These are phyloP conservation scores for Schizochytrium sp. DNA, from an alignment of 108 stramenopile genomes.

Conservation along the genomic window DNA sequence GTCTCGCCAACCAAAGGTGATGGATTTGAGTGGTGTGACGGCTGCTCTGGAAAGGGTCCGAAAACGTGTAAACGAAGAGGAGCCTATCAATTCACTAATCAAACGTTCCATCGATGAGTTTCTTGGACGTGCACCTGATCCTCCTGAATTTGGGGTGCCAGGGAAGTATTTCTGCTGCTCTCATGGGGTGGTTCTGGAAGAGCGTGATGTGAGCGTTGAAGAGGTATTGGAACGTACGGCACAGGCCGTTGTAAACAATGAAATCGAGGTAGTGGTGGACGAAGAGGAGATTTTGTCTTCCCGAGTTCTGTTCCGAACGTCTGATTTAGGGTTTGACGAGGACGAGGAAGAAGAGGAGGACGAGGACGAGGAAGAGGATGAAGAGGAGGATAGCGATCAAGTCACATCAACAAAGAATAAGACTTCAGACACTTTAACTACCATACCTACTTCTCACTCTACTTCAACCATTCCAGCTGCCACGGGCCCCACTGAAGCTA, in stretches of 20 bases:
- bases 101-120: constrained; percentile 29
- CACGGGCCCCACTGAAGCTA: too few species aligned
- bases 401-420: background rate
- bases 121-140: background rate
- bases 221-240: background rate
- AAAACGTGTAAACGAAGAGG: background rate
- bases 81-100: background rate
- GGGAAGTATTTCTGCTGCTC: background rate
- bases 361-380: constrained; percentile 15
- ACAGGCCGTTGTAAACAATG: too few species aligned
- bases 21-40: constrained; percentile 13
- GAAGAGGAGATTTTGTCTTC: too few species aligned
- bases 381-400: background rate
- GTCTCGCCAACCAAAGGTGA: background rate
- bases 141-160: background rate
- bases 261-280: too few species aligned
- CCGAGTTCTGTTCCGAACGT: too few species aligned
- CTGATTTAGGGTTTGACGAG: background rate
- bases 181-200: background rate
- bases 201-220: background rate
- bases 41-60: constrained; percentile 11
- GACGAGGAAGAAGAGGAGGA: constrained; percentile 27
- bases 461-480: too few species aligned
- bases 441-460: too few species aligned
- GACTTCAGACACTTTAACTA: too few species aligned